Conservation (phyloP, 2,329 filamentous ascomycete genomes). For the Orbilia quercus region DNA sequence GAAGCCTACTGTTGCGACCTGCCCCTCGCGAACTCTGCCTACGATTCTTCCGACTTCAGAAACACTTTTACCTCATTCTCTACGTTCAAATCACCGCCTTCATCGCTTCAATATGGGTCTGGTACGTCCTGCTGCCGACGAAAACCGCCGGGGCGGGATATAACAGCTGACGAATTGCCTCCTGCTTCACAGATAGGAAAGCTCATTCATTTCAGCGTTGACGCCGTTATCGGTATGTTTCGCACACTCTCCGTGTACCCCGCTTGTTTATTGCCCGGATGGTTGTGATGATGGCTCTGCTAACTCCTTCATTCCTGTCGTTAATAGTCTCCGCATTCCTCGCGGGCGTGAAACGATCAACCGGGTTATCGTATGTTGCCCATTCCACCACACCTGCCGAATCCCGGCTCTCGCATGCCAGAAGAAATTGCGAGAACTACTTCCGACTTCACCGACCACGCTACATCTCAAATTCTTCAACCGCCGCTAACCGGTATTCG, state of each 20-base stretch:
- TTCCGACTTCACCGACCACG: constrained; percentile 59
- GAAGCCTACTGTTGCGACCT: not conserved
- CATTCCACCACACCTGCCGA: constrained; percentile 11
- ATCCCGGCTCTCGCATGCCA: not conserved
- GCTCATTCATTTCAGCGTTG: constrained; percentile 93
- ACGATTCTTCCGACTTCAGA: not conserved
- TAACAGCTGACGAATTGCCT: constrained; percentile 47
- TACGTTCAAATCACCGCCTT: constrained; percentile 4
- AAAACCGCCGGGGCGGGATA: constrained; percentile 6
- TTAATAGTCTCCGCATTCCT: constrained; percentile 86
- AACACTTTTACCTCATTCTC: not conserved
- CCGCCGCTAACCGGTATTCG: constrained; percentile 64
- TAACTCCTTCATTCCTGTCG: constrained; percentile 10
- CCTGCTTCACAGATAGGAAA: constrained; percentile 78
- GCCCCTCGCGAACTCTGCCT: constrained; percentile 11
- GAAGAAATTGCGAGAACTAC: constrained; percentile 9
- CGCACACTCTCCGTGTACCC: constrained; percentile 17
- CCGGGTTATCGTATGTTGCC: constrained; percentile 89
- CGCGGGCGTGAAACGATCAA: constrained; percentile 96
- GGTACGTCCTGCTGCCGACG: constrained; percentile 30
- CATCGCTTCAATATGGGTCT: constrained; percentile 44
- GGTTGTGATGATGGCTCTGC: not conserved
- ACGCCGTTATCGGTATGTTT: constrained; percentile 85
- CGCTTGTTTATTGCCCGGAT: constrained; percentile 56
- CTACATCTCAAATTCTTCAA: constrained; percentile 58